Conservation (phyloP, 768 basidiomycete species). For the Obba rivulosa region DNA sequence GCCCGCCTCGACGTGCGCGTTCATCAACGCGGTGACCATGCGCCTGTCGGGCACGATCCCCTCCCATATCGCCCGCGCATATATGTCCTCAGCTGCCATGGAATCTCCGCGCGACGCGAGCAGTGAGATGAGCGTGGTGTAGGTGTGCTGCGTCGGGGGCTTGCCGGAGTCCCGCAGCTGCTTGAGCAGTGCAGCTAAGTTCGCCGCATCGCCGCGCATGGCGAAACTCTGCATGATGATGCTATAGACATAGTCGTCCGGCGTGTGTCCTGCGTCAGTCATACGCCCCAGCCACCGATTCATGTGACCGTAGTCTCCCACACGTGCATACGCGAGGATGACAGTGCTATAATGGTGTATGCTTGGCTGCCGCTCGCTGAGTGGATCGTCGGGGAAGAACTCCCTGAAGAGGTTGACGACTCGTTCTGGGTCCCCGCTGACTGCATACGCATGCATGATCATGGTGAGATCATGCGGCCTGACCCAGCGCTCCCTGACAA, state of each 20-base stretch:
- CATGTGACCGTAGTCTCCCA: conserved; percentile 42
- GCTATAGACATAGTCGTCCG: conserved; percentile 54
- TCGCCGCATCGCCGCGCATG: conserved; percentile 45
- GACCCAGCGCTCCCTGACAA: conserved; percentile 27
- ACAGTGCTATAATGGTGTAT: conserved; percentile 51
- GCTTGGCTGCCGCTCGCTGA: conserved; percentile 31
- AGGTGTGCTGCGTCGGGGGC: conserved; percentile 45
- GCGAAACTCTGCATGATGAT: conserved; percentile 57
- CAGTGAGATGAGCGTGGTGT: conserved; percentile 63
- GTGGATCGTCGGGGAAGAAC: conserved; percentile 34
- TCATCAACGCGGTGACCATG: conserved; percentile 72
- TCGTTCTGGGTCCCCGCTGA: conserved; percentile 33
- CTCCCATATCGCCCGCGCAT: conserved; percentile 55
- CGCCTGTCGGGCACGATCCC: conserved; percentile 56
- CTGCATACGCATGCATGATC: conserved; percentile 53
- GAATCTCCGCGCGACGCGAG: conserved; percentile 60
- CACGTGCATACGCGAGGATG: conserved; percentile 47
- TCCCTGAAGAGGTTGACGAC: conserved; percentile 48
- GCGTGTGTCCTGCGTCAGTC: conserved; percentile 40
- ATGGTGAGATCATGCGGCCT: conserved; percentile 31
- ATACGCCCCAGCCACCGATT: conserved; percentile 51
- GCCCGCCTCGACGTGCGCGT: conserved; percentile 76
- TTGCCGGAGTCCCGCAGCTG: conserved; percentile 55
- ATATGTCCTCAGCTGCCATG: conserved; percentile 60
- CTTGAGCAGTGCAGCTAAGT: conserved; percentile 44